phyloP scores from a whole-genome alignment of 768 basidiomycete species.

The Favolaschia claudopus region DNA sequence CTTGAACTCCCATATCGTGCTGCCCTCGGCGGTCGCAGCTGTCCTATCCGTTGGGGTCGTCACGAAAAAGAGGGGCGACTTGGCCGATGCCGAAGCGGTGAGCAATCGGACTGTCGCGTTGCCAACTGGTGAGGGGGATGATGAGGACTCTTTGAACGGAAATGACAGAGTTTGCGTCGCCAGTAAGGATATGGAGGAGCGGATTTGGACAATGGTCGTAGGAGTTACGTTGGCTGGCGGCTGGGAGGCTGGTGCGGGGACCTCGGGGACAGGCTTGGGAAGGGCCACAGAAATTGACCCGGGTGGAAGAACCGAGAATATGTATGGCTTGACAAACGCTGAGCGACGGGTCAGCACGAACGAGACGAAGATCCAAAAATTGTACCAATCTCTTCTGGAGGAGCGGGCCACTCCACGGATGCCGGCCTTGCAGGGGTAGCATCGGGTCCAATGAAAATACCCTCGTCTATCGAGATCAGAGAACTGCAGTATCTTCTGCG shows the following conservation, averaged over 20 bases:
- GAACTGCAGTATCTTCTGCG: background rate
- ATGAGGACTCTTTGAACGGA: constrained; percentile 56
- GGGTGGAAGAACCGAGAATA: constrained; percentile 77
- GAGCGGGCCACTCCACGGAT: constrained; percentile 76
- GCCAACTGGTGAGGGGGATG: constrained; percentile 33
- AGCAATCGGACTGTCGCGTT: constrained; percentile 72
- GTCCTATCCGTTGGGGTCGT: constrained; percentile 80
- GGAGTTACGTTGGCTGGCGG: constrained; percentile 51
- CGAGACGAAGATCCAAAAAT: background rate
- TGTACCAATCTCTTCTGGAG: constrained; percentile 83
- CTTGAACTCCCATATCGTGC: constrained; percentile 75
- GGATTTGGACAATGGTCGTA: constrained; percentile 71
- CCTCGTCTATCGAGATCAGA: constrained; percentile 58
- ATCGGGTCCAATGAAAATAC: constrained; percentile 67
- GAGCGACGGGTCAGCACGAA: constrained; percentile 8
- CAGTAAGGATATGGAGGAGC: constrained; percentile 71
- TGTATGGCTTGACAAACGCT: constrained; percentile 82
- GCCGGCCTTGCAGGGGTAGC: constrained; percentile 58
- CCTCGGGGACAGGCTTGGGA: constrained; percentile 24
- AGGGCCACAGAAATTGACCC: constrained; percentile 56
- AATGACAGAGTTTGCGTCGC: constrained; percentile 69
- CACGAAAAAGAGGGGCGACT: constrained; percentile 66
- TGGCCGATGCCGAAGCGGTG: constrained; percentile 58
- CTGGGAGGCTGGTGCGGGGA: constrained; percentile 37
- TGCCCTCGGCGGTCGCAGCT: constrained; percentile 72